phyloP scores from a whole-genome alignment of 1,284 basidiomycete genomes.

The Ganoderma lingzhi region DNA sequence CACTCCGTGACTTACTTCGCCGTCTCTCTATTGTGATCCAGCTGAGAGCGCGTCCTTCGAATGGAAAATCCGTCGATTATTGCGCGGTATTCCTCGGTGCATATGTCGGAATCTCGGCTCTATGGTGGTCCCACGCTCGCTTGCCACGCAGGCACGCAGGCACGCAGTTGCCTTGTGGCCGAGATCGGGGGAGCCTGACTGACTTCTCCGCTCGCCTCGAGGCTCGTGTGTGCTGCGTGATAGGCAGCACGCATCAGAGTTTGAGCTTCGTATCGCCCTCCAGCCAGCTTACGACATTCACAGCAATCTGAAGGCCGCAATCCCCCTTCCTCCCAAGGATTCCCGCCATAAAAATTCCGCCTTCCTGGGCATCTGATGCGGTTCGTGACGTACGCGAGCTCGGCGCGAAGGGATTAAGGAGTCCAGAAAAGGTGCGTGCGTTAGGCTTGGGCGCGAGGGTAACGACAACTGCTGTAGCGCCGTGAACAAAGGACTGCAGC shows the following conservation, averaged over 20 bases:
- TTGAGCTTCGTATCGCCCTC: conserved; percentile 12
- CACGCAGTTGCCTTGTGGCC: conserved; percentile 25
- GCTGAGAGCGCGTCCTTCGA: not conserved
- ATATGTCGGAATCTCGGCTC: not conserved
- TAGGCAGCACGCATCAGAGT: conserved; percentile 26
- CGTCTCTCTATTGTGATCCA: not conserved
- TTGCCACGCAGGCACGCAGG: conserved; percentile 21
- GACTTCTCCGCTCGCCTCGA: conserved; percentile 25
- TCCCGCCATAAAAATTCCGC: conserved; percentile 5
- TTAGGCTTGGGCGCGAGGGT: conserved; percentile 2
- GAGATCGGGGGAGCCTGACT: conserved; percentile 15
- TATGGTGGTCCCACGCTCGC: conserved; percentile 15
- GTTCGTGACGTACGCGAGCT: not conserved
- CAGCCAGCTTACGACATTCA: conserved; percentile 17
- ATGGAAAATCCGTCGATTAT: not conserved
- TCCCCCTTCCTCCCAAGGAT: conserved; percentile 14
- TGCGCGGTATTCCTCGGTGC: not conserved
- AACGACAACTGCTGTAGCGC: conserved; percentile 1
- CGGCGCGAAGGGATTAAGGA: not conserved
- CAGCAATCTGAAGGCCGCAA: conserved; percentile 12
- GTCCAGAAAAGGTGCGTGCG: not conserved
- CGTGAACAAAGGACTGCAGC: conserved; percentile 16
- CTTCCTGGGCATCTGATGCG: conserved; percentile 15
- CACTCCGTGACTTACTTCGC: not conserved
- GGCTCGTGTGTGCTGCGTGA: conserved; percentile 30